Base-by-base conservation (phyloP, 2,329 filamentous ascomycete genomes). In the Corynespora cassiicola region DNA sequence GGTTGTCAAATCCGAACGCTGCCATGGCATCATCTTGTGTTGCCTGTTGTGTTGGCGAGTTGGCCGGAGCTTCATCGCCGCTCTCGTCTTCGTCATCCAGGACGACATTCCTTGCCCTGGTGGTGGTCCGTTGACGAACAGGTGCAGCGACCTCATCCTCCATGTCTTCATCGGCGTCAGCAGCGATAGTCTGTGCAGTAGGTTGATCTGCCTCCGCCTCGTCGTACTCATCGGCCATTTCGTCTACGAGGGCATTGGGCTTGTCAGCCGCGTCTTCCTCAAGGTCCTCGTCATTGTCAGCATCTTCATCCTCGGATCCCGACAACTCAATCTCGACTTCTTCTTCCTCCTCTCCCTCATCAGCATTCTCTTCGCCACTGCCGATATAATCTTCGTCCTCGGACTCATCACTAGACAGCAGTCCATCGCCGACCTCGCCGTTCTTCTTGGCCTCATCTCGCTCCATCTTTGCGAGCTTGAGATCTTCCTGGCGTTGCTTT, bases 401-500 rank as follows among this genome's bases (percentile, higher is more conserved):
- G 36, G 80, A 78, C 43, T 79, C 80, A 30, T 78, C 77, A 32
- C 77, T 77, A 18, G 72, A 77, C 5, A 77, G 58, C 12, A 66
- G 57, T 25, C 70, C 68, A 4, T 59, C 69, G 36, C 76, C 71
- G 11, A 66, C 68, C 35, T 69, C 71, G 6, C 68, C 71, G 25
- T 75, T 75, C 58, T 84, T 82, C 70, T 88, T 92, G 0, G 82
- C 83, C 28, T 82, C 84, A 18, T 81, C 85, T 48, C 84, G 84
- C 70, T 99, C 94, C 31, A 83, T 76, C 55, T 86, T 82, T 68
- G 85, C 86, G 32, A 97, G 84, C 52, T 87, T 84, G 28, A 87
- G 81, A 2, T 86, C 91, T 62, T 97, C 89, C 45, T 84, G 78
- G 40, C 90, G 80, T 14, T 91, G 92, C 56, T 86, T 90, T 31